Evolutionary conservation across 805 yeast species (phyloP), one percentile per base, ranked within the genome.

Genomic region (Pichia deserticola): DNA sequence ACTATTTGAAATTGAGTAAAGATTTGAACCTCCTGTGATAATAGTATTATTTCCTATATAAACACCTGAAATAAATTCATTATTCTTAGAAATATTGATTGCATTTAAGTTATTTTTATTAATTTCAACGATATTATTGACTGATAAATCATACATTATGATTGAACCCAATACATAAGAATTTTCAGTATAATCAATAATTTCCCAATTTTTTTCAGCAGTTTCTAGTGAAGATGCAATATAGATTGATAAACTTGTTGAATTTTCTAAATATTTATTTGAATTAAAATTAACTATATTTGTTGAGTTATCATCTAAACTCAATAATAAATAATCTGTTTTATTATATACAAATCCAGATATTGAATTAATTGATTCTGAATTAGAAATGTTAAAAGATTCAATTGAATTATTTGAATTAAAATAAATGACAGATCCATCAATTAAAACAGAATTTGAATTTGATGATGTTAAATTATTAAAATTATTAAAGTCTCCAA

Each of bases 1-100:
- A 15, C 48, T 44, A 10, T 46, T 45, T 3, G 29, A n/a, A 9
- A 54, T 5, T 7, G 49, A 27, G n/a, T 53, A 53, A 36, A 56
- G 36, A 15, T 54, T 55, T 12, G 51, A n/a, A 39, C 92, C 93
- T 8, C 86, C 89, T 44, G 85, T 64, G 0, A 77, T 75, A 39
- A 81, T 67, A 10, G 74, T 52, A 0, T 81, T 61, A 11, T 68
- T 68, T 60, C 86, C 83, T 34, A 77, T 60, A 49, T 71, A 75
- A 45, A 63, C 62, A 1, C 79, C 75, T 3, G 70, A 40, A 12
- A 36, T 36, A 33, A 52, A 44, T 8, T 32, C 6, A 12, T 20
- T 5, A 5, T 41, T 36, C 6, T 15, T 9, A 7, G 20, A 12
- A 8, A 34, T 25, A 8, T 11, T 20, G 25, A 40, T 13, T 7